A percentile compares a stretch with the other conserved stretches of the same genome.
phyloP scores from a whole-genome alignment of 192 early-diverging fungal species.

The Podila epicladia region DNA sequence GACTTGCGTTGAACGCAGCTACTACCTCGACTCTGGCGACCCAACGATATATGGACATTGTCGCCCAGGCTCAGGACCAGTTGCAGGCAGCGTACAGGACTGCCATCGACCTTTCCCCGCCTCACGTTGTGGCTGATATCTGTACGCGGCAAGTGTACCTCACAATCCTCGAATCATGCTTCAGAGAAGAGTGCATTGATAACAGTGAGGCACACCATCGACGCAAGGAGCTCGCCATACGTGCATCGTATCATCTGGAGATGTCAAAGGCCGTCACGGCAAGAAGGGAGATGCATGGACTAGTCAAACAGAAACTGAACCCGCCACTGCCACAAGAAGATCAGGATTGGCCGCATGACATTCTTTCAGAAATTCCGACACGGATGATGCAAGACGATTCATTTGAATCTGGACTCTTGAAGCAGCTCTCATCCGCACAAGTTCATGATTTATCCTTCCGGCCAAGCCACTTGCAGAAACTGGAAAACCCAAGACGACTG shows the following conservation, averaged over 20 bases:
- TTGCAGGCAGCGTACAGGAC: conserved; percentile 8
- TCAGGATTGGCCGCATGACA: conserved; percentile 46
- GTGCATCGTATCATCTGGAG: conserved; percentile 53
- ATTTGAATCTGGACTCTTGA: too few relatives aligned
- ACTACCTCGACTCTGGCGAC: background rate
- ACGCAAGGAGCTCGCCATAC: conserved; percentile 8
- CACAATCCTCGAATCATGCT: conserved; percentile 26
- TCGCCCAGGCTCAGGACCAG: conserved; percentile 15
- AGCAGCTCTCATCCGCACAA: background rate
- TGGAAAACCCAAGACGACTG: conserved; percentile 32
- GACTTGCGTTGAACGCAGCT: background rate
- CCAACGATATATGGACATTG: conserved; percentile 1
- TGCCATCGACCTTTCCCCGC: conserved; percentile 8
- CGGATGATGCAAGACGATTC: background rate
- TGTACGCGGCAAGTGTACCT: conserved; percentile 20
- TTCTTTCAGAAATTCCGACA: conserved; percentile 13
- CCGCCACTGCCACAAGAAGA: conserved; percentile 18
- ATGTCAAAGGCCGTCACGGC: conserved; percentile 68
- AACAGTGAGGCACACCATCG: background rate
- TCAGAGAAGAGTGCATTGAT: background rate
- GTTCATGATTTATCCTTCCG: background rate
- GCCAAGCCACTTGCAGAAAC: conserved; percentile 4
- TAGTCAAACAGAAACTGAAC: conserved; percentile 57
- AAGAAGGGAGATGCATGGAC: conserved; percentile 68
- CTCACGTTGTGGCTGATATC: conserved; percentile 22